Evolutionary conservation across 371 early-diverging fungal genomes (phyloP).

Genomic region (Coemansia sp.): DNA sequence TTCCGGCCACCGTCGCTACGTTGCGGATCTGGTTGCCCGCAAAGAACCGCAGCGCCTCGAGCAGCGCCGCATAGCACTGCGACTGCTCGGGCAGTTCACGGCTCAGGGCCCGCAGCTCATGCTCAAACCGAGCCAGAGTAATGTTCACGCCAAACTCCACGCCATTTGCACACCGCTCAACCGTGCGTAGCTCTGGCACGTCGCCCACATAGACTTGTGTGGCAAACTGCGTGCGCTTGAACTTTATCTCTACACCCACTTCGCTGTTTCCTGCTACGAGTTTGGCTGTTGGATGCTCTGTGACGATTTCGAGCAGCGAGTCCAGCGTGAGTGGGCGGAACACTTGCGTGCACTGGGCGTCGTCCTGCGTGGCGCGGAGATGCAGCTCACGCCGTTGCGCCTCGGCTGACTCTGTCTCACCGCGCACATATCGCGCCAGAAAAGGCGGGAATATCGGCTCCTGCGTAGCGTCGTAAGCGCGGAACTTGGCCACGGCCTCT

Average conservation of each 20-base stretch:
- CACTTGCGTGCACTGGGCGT: conserved; percentile 33
- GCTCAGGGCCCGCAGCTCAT: conserved; percentile 13
- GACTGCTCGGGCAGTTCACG: conserved; percentile 18
- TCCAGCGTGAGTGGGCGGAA: conserved; percentile 62
- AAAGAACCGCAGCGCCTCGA: conserved; percentile 68
- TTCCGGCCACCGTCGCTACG: conserved; percentile 76
- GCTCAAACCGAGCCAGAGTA: conserved; percentile 29
- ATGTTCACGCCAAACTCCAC: conserved; percentile 47
- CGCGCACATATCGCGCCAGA: conserved; percentile 55
- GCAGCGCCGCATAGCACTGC: conserved; percentile 60
- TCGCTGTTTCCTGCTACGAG: conserved; percentile 78
- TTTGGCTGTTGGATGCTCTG: conserved; percentile 62
- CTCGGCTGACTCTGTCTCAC: conserved; percentile 44
- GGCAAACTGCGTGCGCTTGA: conserved; percentile 66
- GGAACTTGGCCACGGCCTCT: conserved; percentile 47
- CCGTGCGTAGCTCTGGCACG: conserved; percentile 60
- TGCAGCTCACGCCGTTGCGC: conserved; percentile 14
- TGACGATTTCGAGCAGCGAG: conserved; percentile 59
- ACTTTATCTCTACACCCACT: conserved; percentile 69
- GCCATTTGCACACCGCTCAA: conserved; percentile 15
- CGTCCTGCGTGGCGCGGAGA: conserved; percentile 5
- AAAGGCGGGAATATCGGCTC: conserved; percentile 63
- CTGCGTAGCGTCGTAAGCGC: conserved; percentile 58
- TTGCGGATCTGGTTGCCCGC: conserved; percentile 79
- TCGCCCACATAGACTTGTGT: conserved; percentile 63